phyloP scores from a whole-genome alignment of 1,139 yeast species.

The Zygosaccharomyces sapae region DNA sequence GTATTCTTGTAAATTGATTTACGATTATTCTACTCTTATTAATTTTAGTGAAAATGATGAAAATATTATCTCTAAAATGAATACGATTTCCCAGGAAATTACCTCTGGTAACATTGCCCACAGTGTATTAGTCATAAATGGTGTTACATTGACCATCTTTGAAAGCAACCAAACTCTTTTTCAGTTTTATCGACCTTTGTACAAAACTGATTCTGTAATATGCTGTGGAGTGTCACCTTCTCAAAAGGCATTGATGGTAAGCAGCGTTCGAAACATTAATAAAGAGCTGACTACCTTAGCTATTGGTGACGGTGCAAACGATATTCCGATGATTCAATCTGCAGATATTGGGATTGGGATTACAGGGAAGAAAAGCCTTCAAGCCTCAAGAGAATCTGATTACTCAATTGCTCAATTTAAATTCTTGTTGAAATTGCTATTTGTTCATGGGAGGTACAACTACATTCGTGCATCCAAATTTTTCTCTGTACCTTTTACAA shows the following conservation, averaged over 20 bases:
- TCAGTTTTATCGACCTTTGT: constrained; percentile 74
- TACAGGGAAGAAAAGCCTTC: constrained; percentile 94
- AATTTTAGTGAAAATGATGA: constrained; percentile 62
- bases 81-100: constrained; percentile 40
- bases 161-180: constrained; percentile 69
- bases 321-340: constrained; percentile 97
- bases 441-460: constrained; percentile 95
- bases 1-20: constrained; percentile 85
- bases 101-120: constrained; percentile 78
- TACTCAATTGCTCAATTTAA: constrained; percentile 94
- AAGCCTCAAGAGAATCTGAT: constrained; percentile 93
- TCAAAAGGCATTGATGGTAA: constrained; percentile 88
- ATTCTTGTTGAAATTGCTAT: constrained; percentile 68
- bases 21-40: constrained; percentile 89
- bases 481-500: constrained; percentile 90
- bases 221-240: constrained; percentile 97
- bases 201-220: constrained; percentile 83
- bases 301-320: constrained; percentile 99
- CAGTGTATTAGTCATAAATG: constrained; percentile 90
- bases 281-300: constrained; percentile 78
- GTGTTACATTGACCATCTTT: constrained; percentile 68
- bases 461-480: constrained; percentile 89
- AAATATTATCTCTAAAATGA: constrained; percentile 43
- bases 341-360: constrained; percentile 98
- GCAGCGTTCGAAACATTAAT: constrained; percentile 63